phyloP scores from a whole-genome alignment of 2,329 filamentous ascomycete genomes.

The Fusarium sulawesiense region DNA sequence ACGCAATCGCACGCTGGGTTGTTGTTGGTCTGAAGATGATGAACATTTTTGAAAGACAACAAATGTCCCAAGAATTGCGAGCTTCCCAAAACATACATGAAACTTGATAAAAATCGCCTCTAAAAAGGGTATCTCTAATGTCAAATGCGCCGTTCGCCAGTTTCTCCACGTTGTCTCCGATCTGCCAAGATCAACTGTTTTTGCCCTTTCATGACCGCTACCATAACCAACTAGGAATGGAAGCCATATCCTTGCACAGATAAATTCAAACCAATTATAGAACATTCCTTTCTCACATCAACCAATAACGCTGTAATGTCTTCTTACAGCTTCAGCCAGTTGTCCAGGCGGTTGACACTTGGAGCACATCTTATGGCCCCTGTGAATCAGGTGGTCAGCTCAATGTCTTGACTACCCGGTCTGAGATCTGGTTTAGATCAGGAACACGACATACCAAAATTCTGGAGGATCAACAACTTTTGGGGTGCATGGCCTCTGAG shows the following conservation, averaged over 20 bases:
- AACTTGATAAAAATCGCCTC: background rate
- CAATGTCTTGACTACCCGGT: background rate
- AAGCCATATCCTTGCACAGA: background rate
- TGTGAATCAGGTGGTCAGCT: constrained; percentile 9
- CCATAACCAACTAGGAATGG: no score
- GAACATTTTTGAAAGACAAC: background rate
- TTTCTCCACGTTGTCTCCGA: background rate
- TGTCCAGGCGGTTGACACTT: constrained; percentile 39
- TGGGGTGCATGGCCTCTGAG: constrained; percentile 38
- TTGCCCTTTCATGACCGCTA: background rate
- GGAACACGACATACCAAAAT: constrained; percentile 36
- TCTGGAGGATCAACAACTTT: constrained; percentile 42
- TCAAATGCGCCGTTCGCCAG: constrained; percentile 1
- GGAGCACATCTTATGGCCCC: constrained; percentile 36
- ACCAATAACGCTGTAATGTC: constrained; percentile 22
- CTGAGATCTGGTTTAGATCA: background rate
- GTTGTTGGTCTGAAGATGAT: background rate
- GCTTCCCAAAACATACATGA: background rate
- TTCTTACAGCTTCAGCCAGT: constrained; percentile 35
- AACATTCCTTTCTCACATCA: background rate
- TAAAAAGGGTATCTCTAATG: constrained; percentile 5
- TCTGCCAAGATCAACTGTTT: background rate
- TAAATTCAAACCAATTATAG: background rate
- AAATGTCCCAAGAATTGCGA: background rate
- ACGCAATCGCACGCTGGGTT: no score